phyloP scores from a whole-genome alignment of 129 eudicot genomes.

The Flaveria ramosissima region DNA sequence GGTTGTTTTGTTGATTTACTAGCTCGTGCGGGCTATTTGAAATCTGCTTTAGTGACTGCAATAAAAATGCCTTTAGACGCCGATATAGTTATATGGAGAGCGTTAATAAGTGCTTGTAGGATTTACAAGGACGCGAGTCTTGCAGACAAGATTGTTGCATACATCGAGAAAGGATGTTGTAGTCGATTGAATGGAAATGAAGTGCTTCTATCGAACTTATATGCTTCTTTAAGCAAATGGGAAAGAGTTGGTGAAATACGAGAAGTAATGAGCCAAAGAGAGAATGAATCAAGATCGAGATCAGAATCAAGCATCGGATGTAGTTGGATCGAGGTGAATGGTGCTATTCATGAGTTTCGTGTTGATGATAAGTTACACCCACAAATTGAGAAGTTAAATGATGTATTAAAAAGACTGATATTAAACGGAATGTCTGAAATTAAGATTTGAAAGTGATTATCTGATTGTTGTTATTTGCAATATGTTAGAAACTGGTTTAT shows the following conservation, averaged over 20 bases:
- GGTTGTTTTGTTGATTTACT: slow-evolving; percentile 82
- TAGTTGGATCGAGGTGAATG: slow-evolving; percentile 88
- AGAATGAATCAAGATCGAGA: slow-evolving; percentile 26
- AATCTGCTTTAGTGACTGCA: slow-evolving; percentile 58
- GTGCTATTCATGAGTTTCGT: slow-evolving; percentile 71
- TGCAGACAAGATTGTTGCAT: slow-evolving; percentile 55
- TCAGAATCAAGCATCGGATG: slow-evolving; percentile 51
- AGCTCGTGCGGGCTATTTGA: slow-evolving; percentile 74
- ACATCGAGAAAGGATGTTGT: slow-evolving; percentile 41
- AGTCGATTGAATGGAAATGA: slow-evolving; percentile 37
- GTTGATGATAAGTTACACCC: slow-evolving; percentile 76
- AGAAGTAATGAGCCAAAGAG: slow-evolving; percentile 50
- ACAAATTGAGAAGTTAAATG: slow-evolving; percentile 44
- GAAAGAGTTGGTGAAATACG: slow-evolving; percentile 54
- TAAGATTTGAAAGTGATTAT: slow-evolving; percentile 1
- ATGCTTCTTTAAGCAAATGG: slow-evolving; percentile 83
- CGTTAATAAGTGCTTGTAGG: slow-evolving; percentile 80
- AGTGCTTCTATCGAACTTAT: slow-evolving; percentile 68
- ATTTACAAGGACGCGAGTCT: slow-evolving; percentile 51
- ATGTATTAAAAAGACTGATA: slow-evolving; percentile 42
- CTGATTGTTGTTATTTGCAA: neutral
- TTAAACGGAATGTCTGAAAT: slow-evolving; percentile 26
- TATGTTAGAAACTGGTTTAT: neutral
- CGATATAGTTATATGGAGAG: slow-evolving; percentile 75
- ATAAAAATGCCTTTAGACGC: slow-evolving; percentile 65